Evolutionary conservation across 1,284 basidiomycete species (phyloP).

Genomic region (Thelephora terrestris): DNA sequence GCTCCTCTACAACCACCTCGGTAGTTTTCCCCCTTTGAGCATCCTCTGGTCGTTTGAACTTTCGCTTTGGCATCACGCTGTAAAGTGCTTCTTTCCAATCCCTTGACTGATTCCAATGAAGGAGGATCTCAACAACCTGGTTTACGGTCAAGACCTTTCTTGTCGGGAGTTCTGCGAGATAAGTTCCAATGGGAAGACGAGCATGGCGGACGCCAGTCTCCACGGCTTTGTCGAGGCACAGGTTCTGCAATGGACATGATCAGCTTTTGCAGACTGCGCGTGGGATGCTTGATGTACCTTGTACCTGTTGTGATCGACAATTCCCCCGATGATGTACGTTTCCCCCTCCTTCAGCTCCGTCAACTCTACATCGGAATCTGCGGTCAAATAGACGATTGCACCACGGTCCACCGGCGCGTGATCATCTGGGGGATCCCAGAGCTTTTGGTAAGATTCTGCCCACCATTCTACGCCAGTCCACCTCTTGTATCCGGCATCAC

Average conservation of each 20-base stretch:
- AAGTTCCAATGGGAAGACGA: constrained; percentile 86
- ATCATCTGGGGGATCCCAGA: constrained; percentile 40
- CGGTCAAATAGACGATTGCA: constrained; percentile 86
- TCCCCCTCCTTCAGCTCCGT: constrained; percentile 72
- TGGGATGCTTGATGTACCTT: constrained; percentile 34
- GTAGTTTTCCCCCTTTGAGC: constrained; percentile 7
- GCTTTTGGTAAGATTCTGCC: constrained; percentile 56
- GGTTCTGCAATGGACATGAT: constrained; percentile 41
- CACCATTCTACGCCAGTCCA: constrained; percentile 84
- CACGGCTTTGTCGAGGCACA: constrained; percentile 85
- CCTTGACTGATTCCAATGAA: constrained; percentile 77
- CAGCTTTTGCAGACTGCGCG: background rate
- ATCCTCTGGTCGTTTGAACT: constrained; percentile 43
- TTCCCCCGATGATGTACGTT: constrained; percentile 93
- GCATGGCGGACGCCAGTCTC: constrained; percentile 73
- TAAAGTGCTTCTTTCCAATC: constrained; percentile 82
- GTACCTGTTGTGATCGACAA: constrained; percentile 94
- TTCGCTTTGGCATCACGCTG: constrained; percentile 82
- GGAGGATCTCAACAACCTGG: constrained; percentile 88
- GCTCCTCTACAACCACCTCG: constrained; percentile 13
- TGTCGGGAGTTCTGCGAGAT: constrained; percentile 73
- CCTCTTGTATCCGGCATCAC: constrained; percentile 61
- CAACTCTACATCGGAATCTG: constrained; percentile 85
- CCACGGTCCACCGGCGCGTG: constrained; percentile 15
- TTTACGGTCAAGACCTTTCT: constrained; percentile 97